A percentile compares a stretch with the other conserved stretches of the same genome.
Evolutionary conservation across 345 rosid genomes (phyloP).

Genomic region (Euphorbia tirucalli): DNA sequence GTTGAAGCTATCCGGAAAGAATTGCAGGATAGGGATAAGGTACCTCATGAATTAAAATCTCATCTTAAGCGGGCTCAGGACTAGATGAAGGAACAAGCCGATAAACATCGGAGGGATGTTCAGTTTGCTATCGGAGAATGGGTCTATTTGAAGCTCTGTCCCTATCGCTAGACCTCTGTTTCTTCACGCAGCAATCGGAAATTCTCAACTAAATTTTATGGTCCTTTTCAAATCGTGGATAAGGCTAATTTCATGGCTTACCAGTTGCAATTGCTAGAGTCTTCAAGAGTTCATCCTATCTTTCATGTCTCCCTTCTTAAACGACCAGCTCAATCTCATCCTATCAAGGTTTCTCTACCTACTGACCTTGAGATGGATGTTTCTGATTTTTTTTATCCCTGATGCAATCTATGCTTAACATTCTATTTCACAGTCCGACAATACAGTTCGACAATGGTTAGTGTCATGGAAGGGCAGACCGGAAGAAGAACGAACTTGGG

Average conservation of each 20-base stretch:
- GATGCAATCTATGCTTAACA: no score
- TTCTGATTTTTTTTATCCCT: no score
- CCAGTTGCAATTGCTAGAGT: neutral
- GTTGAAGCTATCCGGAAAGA: neutral
- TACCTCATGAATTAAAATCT: fast-evolving
- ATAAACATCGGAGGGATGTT: neutral
- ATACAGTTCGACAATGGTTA: no score
- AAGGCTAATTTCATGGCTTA: neutral
- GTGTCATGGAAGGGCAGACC: no score
- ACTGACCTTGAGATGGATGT: no score
- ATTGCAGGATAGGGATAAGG: neutral
- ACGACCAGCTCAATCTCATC: no score
- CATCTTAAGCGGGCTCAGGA: neutral
- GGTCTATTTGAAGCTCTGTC: neutral
- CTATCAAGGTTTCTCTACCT: no score
- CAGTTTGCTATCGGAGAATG: neutral
- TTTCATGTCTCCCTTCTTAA: neutral
- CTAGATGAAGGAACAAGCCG: neutral
- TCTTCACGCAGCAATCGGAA: neutral
- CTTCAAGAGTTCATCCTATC: neutral
- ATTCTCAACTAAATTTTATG: neutral
- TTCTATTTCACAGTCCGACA: no score
- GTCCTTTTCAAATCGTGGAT: neutral
- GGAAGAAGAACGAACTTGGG: no score
- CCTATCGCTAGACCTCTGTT: neutral